phyloP scores from a whole-genome alignment of 805 yeast species.

The Kazachstania africana region DNA sequence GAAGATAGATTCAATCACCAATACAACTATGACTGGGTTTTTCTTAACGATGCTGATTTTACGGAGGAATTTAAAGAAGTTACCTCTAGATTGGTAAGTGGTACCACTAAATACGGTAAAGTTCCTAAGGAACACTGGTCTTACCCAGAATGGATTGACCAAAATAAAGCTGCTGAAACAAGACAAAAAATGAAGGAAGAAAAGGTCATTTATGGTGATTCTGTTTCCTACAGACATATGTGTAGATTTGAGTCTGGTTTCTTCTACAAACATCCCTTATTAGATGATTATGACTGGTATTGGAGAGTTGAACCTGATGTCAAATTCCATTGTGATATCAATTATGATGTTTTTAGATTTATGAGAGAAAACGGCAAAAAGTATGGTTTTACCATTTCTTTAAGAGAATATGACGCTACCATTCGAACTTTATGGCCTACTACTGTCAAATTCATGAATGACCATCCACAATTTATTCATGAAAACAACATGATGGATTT shows the following conservation, averaged over 20 bases:
- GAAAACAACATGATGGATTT: constrained; percentile 56
- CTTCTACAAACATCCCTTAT: constrained; percentile 65
- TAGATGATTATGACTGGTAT: constrained; percentile 75
- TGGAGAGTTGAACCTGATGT: constrained; percentile 93
- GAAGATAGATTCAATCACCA: constrained; percentile 83
- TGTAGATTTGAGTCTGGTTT: constrained; percentile 87
- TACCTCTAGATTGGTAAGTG: constrained; percentile 60
- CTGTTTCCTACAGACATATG: constrained; percentile 75
- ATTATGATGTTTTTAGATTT: constrained; percentile 69
- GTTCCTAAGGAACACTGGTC: constrained; percentile 85
- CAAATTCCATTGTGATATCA: constrained; percentile 69
- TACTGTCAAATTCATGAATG: constrained; percentile 47
- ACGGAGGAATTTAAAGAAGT: constrained; percentile 65
- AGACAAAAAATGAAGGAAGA: constrained; percentile 42
- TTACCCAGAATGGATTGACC: constrained; percentile 74
- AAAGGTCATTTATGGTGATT: constrained; percentile 51
- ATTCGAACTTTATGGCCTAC: constrained; percentile 69
- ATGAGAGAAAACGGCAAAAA: constrained; percentile 67
- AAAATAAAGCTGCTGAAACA: constrained; percentile 46
- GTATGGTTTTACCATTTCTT: constrained; percentile 69
- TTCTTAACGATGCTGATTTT: constrained; percentile 79
- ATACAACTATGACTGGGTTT: constrained; percentile 89
- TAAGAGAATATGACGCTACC: constrained; percentile 63
- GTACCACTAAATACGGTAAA: constrained; percentile 63
- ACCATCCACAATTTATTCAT: constrained; percentile 48